phyloP scores from a whole-genome alignment of 148 eudicot species.

The Silene latifolia region DNA sequence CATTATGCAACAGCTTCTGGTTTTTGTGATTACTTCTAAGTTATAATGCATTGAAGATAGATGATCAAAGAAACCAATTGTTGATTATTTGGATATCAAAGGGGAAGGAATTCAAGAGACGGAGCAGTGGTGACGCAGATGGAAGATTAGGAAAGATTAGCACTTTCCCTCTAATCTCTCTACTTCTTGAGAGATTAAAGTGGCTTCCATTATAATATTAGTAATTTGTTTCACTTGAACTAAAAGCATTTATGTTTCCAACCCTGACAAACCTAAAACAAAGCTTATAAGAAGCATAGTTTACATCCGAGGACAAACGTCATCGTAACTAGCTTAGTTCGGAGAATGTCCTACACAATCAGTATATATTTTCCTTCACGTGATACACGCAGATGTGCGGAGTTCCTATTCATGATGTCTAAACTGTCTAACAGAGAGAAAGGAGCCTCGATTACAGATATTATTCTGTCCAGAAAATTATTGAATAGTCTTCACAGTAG shows the following conservation, averaged over 20 bases:
- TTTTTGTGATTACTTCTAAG: background rate
- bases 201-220: background rate
- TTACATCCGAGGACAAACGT: background rate
- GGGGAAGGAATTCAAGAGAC: background rate
- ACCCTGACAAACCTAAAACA: background rate
- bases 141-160: background rate
- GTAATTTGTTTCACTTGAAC: background rate
- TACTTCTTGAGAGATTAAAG: background rate
- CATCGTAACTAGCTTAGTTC: background rate
- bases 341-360: background rate
- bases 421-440: background rate
- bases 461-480: background rate
- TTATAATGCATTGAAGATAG: background rate
- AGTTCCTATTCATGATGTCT: background rate
- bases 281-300: background rate
- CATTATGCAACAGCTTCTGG: background rate
- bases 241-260: background rate
- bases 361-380: background rate
- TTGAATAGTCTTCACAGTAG: background rate
- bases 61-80: background rate
- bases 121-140: background rate
- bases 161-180: background rate
- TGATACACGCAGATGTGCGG: background rate
- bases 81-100: background rate
- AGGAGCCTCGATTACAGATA: background rate